These are phyloP conservation scores for Spinacia oleracea DNA, from an alignment of 179 eudicot species.

Conservation along the genomic window DNA sequence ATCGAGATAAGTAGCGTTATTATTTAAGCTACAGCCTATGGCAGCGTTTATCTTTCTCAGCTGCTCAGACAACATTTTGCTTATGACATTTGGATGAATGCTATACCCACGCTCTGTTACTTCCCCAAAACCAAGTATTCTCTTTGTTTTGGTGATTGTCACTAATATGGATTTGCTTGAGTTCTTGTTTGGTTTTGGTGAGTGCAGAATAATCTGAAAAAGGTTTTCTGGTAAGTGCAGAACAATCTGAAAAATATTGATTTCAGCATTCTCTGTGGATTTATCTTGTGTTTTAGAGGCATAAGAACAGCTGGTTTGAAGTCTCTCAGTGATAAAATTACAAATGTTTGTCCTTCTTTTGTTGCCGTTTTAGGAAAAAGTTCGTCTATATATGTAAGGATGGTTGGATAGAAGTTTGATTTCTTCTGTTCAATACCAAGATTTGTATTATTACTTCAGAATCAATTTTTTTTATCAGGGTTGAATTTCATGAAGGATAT, in stretches of 20 bases:
- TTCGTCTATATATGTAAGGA: not conserved
- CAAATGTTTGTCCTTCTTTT: not conserved
- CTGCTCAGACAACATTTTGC: too few relatives aligned
- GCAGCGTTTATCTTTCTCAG: too few relatives aligned
- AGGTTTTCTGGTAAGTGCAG: not conserved
- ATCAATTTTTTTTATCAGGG: not conserved
- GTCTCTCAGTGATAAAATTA: not conserved
- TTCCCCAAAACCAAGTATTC: not conserved
- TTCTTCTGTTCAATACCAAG: not conserved
- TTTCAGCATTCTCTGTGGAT: not conserved
- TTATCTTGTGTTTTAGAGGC: not conserved
- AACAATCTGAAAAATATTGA: not conserved
- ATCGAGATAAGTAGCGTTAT: not conserved
- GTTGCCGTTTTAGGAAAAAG: not conserved
- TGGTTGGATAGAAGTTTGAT: not conserved
- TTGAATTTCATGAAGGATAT: slow-evolving; percentile 1
- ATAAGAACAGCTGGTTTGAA: not conserved
- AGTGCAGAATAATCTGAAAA: not conserved
- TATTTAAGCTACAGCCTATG: not conserved
- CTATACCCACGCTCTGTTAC: too few relatives aligned
- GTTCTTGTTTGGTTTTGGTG: not conserved
- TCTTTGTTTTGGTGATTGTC: not conserved
- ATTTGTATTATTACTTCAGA: not conserved
- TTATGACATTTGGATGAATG: too few relatives aligned
- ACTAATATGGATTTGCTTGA: not conserved